A percentile compares a stretch with the other conserved stretches of the same genome.
Evolutionary conservation across 306 rosid genomes (phyloP).

Genomic region (Ormosia emarginata): DNA sequence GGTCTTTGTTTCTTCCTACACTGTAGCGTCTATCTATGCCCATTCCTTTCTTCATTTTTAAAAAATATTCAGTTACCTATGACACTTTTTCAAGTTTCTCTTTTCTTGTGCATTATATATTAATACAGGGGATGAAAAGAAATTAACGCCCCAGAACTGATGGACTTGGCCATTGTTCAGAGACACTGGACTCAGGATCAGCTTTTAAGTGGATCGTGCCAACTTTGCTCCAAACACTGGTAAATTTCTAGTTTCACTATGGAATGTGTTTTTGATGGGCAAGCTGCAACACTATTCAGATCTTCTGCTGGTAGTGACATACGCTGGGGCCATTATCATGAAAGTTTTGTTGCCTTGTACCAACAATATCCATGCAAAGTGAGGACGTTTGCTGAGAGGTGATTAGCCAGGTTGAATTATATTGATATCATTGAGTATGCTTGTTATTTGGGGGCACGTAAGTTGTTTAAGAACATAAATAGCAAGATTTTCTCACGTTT

Average conservation of each 20-base stretch:
- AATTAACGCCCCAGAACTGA: constrained; percentile 36
- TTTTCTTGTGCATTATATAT: constrained; percentile 2
- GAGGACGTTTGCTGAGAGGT: constrained; percentile 37
- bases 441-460: constrained; percentile 41
- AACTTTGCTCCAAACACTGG: constrained; percentile 28
- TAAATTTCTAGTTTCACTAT: constrained; percentile 29
- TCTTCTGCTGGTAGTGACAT: constrained; percentile 40
- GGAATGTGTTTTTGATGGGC: constrained; percentile 35
- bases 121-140: constrained; percentile 40
- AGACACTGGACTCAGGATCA: constrained; percentile 38
- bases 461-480: constrained; percentile 30
- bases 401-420: constrained; percentile 37
- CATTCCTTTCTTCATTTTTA: neutral
- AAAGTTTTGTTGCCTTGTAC: constrained; percentile 36
- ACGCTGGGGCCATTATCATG: constrained; percentile 29
- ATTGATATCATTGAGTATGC: constrained; percentile 22
- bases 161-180: constrained; percentile 42
- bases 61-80: neutral
- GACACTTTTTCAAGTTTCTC: neutral
- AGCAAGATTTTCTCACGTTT: constrained; percentile 25
- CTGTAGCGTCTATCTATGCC: neutral
- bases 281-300: constrained; percentile 32
- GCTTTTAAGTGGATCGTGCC: constrained; percentile 37
- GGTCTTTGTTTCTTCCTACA: constrained; percentile 3
- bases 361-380: constrained; percentile 35